Percentiles rank a stretch among this genome's conserved stretches.
Conservation (phyloP, 257 asterid species). For the Fraxinus cuspidata region DNA sequence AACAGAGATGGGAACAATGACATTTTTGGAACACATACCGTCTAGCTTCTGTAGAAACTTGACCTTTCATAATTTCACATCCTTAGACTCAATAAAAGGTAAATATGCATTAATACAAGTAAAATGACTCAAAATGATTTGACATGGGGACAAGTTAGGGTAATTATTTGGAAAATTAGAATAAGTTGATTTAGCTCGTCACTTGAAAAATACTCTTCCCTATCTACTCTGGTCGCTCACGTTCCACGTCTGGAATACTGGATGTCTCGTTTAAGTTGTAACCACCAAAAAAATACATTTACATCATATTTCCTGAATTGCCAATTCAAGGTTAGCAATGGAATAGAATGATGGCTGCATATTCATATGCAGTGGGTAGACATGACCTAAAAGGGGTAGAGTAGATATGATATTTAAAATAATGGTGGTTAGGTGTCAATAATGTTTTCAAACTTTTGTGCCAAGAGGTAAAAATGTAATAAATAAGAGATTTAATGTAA, state of each 20-base stretch:
- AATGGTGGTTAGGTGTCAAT: neutral
- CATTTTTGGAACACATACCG: neutral
- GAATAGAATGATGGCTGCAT: neutral
- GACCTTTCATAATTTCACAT: neutral
- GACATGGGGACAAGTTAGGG: conserved; percentile 13
- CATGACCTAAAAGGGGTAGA: neutral
- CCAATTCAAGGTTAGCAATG: neutral
- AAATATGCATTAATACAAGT: conserved; percentile 6
- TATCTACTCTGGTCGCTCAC: neutral
- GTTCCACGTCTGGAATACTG: neutral
- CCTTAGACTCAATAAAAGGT: conserved; percentile 7
- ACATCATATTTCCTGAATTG: neutral
- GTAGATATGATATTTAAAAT: neutral
- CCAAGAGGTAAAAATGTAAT: neutral
- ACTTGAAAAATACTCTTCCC: neutral
- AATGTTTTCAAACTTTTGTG: neutral
- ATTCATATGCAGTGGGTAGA: neutral
- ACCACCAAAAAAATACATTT: neutral
- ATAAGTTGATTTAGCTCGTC: neutral
- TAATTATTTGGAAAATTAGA: neutral
- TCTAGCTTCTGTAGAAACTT: conserved; percentile 7
- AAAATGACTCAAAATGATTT: conserved; percentile 8
- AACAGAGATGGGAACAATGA: conserved; percentile 3
- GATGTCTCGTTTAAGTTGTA: neutral
- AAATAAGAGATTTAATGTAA: too few species aligned